Conservation (phyloP, 805 yeast genomes). For the Kuraishia cidri region DNA sequence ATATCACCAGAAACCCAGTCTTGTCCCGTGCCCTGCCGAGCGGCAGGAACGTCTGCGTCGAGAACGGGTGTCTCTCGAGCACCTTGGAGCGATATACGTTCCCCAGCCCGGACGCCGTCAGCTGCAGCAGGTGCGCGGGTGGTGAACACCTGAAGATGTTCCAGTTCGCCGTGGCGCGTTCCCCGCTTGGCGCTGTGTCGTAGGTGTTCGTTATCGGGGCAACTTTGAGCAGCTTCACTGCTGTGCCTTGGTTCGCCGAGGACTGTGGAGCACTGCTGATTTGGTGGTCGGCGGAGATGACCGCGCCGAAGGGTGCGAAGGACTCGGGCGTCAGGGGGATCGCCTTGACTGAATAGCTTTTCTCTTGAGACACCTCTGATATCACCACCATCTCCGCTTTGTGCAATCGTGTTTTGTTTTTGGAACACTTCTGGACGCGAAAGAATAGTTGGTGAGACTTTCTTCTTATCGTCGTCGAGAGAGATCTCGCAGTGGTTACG, state of each 20-base stretch:
- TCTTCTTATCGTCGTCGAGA: no score
- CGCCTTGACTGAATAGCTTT: constrained; percentile 26
- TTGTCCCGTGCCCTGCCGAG: constrained; percentile 53
- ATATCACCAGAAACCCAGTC: constrained; percentile 68
- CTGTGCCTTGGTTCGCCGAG: constrained; percentile 91
- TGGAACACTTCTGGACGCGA: no score
- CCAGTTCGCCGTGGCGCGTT: constrained; percentile 54
- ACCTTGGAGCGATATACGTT: constrained; percentile 47
- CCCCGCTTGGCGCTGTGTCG: constrained; percentile 32
- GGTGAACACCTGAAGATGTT: constrained; percentile 79
- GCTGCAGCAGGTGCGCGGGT: constrained; percentile 48
- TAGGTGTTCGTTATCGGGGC: constrained; percentile 56
- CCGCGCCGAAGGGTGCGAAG: constrained; percentile 65
- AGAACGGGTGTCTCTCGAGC: constrained; percentile 81
- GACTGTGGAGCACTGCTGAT: constrained; percentile 32
- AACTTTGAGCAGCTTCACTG: constrained; percentile 65
- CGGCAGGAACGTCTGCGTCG: constrained; percentile 89
- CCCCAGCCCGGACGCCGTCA: constrained; percentile 3
- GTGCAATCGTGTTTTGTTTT: neutral
- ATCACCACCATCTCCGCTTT: constrained; percentile 3
- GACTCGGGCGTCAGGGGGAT: constrained; percentile 54
- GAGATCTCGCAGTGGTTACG: no score
- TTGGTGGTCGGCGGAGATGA: constrained; percentile 74
- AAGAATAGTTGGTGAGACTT: no score
- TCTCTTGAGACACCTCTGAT: neutral